Percentiles rank a stretch among this genome's conserved stretches.
phyloP scores from a whole-genome alignment of 208 protist genomes.

The Balamuthia mandrillaris region DNA sequence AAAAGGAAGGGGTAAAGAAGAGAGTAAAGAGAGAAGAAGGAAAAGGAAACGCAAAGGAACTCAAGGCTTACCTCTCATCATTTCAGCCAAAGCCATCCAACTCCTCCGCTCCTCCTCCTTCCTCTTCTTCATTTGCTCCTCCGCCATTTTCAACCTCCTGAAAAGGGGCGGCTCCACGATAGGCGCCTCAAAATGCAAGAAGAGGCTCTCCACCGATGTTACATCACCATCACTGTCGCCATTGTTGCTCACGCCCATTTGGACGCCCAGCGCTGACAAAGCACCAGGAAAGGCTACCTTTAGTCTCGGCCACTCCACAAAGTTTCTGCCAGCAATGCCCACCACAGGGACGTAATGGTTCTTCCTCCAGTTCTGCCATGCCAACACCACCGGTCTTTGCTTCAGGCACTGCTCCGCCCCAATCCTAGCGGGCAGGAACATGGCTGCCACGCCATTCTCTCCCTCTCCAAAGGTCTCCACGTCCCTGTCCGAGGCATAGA shows the following conservation, averaged over 20 bases:
- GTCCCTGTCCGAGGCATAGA: conserved; percentile 38
- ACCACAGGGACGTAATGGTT: conserved; percentile 38
- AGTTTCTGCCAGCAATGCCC: neutral
- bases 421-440: neutral
- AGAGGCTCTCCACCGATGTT: neutral
- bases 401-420: neutral
- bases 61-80: no score
- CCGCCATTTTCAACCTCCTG: neutral
- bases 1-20: neutral
- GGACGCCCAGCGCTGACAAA: no score
- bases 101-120: neutral
- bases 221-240: no score
- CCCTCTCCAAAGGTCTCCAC: conserved; percentile 29
- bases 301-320: neutral
- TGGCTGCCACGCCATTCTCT: conserved; percentile 22
- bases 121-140: neutral
- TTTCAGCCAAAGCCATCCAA: no score
- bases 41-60: no score
- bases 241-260: no score
- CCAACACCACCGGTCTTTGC: neutral
- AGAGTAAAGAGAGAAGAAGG: neutral
- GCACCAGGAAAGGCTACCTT: neutral
- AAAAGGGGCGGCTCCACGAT: neutral
- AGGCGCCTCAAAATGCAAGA: neutral
- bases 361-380: conserved; percentile 16